Conservation (phyloP, 148 eudicot species). For the Camellia granthamiana region DNA sequence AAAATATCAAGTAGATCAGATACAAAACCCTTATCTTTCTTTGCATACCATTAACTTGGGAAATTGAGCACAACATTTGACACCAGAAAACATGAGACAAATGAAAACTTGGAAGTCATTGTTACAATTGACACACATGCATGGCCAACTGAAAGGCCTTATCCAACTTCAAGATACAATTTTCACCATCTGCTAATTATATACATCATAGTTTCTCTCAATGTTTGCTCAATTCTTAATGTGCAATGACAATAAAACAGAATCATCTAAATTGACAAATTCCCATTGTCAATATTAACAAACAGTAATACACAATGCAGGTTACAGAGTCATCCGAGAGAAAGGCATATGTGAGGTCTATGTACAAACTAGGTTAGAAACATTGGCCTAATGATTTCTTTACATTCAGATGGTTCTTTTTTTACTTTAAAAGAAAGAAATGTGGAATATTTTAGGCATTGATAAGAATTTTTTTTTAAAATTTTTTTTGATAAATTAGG, state of each 20-base stretch:
- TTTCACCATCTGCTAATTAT: background rate
- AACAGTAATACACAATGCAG: background rate
- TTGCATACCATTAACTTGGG: background rate
- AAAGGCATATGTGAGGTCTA: background rate
- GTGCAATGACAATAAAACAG: background rate
- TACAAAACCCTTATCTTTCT: background rate
- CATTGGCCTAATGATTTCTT: background rate
- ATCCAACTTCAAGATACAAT: background rate
- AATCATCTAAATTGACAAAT: background rate
- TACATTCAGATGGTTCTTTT: background rate
- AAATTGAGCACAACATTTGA: background rate
- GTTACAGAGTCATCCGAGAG: background rate
- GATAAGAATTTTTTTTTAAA: no score
- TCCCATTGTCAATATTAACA: background rate
- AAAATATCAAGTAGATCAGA: background rate
- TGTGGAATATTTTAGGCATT: background rate
- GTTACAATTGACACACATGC: background rate
- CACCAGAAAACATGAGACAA: background rate
- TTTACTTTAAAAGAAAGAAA: background rate
- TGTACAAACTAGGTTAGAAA: background rate
- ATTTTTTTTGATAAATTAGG: no score
- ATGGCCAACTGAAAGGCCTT: background rate
- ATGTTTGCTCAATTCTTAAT: background rate
- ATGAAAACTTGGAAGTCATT: background rate
- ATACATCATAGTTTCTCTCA: background rate